Evolutionary conservation across 805 yeast species (phyloP).

Genomic region (Brettanomyces sp.): DNA sequence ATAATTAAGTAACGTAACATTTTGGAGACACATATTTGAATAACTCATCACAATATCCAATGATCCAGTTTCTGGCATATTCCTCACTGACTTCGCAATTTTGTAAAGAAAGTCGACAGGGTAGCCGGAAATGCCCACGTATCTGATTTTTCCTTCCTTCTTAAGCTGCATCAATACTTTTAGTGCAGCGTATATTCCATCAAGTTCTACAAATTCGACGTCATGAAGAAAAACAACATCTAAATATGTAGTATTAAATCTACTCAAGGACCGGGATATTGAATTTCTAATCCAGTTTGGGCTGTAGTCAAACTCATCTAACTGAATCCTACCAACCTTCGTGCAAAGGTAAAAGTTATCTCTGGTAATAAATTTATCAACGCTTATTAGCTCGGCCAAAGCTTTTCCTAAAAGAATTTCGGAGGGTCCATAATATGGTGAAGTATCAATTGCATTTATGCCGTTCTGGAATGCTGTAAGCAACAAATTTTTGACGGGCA

Average conservation of each 20-base stretch:
- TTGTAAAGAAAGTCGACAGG: constrained; percentile 63
- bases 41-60: constrained; percentile 74
- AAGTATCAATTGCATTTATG: constrained; percentile 73
- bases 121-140: constrained; percentile 80
- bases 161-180: constrained; percentile 50
- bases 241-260: constrained; percentile 59
- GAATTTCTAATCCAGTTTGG: constrained; percentile 50
- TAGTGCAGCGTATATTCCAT: constrained; percentile 53
- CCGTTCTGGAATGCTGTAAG: constrained; percentile 56
- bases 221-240: constrained; percentile 87
- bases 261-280: constrained; percentile 53
- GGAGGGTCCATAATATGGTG: constrained; percentile 90
- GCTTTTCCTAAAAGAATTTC: constrained; percentile 69
- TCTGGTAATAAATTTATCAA: constrained; percentile 38
- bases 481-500: constrained; percentile 53
- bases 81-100: constrained; percentile 33
- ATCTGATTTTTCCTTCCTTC: constrained; percentile 47
- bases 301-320: constrained; percentile 69
- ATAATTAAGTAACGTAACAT: constrained; percentile 41
- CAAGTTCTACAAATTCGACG: constrained; percentile 64
- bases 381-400: constrained; percentile 27
- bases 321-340: constrained; percentile 71
- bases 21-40: constrained; percentile 76
- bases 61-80: constrained; percentile 40
- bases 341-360: constrained; percentile 65